A percentile compares a stretch with the other conserved stretches of the same genome.
These are phyloP conservation scores for Arthrobotrys conoides DNA, from an alignment of 2,329 filamentous ascomycete genomes.

Conservation along the genomic window DNA sequence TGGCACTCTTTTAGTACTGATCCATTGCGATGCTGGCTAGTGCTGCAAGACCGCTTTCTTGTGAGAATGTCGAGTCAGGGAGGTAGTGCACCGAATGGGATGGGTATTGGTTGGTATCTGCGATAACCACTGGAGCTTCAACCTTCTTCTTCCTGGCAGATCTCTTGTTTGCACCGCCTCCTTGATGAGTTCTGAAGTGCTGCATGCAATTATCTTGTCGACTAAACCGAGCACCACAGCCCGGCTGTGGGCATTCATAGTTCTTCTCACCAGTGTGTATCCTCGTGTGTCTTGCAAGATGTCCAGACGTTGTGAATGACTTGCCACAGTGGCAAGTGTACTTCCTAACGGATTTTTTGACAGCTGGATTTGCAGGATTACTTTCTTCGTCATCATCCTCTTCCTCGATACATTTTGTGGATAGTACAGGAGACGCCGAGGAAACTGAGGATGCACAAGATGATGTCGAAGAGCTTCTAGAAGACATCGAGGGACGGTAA, in stretches of 20 bases:
- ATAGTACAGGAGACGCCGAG: constrained; percentile 57
- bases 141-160: constrained; percentile 64
- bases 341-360: constrained; percentile 56
- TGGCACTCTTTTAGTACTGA: constrained; percentile 49
- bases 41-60: constrained; percentile 63
- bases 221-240: constrained; percentile 64
- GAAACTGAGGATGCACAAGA: constrained; percentile 61
- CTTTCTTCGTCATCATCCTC: constrained; percentile 52
- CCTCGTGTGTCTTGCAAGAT: constrained; percentile 86
- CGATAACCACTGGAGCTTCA: constrained; percentile 57
- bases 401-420: constrained; percentile 55
- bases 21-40: constrained; percentile 64
- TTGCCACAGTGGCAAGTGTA: constrained; percentile 80
- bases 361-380: constrained; percentile 21
- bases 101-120: constrained; percentile 56
- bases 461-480: constrained; percentile 57
- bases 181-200: constrained; percentile 64
- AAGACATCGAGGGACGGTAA: constrained; percentile 61
- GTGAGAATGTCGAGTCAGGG: constrained; percentile 62
- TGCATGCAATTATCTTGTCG: constrained; percentile 65
- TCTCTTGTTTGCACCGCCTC: constrained; percentile 63
- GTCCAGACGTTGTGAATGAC: constrained; percentile 86
- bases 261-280: constrained; percentile 84
- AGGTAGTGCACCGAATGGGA: constrained; percentile 61
- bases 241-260: constrained; percentile 63